A percentile compares a stretch with the other conserved stretches of the same genome.
phyloP scores from a whole-genome alignment of 768 basidiomycete species.

The Russula abietina region DNA sequence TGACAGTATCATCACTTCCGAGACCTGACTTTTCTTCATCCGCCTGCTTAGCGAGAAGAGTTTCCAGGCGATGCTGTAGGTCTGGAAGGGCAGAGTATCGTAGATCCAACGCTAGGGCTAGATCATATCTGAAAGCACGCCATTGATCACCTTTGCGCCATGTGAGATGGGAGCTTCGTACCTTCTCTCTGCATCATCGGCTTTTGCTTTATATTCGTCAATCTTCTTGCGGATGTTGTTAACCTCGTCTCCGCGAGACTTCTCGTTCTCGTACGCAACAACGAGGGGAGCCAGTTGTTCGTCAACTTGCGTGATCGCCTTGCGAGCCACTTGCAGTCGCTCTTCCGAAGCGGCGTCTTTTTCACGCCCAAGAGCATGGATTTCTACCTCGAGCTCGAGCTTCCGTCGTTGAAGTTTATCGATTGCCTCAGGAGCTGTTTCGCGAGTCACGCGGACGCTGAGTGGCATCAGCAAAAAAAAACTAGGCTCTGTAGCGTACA shows the following conservation, averaged over 20 bases:
- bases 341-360: conserved; percentile 87
- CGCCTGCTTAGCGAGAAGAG: conserved; percentile 66
- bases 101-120: conserved; percentile 77
- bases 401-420: conserved; percentile 88
- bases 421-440: conserved; percentile 90
- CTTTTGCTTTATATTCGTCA: conserved; percentile 86
- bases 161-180: conserved; percentile 29
- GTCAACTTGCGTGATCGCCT: conserved; percentile 76
- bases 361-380: conserved; percentile 90
- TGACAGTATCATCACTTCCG: conserved; percentile 61
- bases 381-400: conserved; percentile 89
- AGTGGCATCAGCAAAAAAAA: too few species aligned
- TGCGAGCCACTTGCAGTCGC: conserved; percentile 64
- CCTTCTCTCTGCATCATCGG: conserved; percentile 87
- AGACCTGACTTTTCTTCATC: conserved; percentile 58
- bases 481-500: too few species aligned
- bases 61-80: conserved; percentile 61
- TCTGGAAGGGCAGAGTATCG: conserved; percentile 92
- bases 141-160: conserved; percentile 17
- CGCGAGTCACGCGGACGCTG: conserved; percentile 84
- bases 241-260: conserved; percentile 74
- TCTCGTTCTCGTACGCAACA: conserved; percentile 83
- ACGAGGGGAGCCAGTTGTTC: conserved; percentile 79
- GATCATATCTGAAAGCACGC: conserved; percentile 36
- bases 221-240: conserved; percentile 71